Evolutionary conservation across 2,329 filamentous ascomycete genomes (phyloP).

Genomic region (Verticillium albo-atrum): DNA sequence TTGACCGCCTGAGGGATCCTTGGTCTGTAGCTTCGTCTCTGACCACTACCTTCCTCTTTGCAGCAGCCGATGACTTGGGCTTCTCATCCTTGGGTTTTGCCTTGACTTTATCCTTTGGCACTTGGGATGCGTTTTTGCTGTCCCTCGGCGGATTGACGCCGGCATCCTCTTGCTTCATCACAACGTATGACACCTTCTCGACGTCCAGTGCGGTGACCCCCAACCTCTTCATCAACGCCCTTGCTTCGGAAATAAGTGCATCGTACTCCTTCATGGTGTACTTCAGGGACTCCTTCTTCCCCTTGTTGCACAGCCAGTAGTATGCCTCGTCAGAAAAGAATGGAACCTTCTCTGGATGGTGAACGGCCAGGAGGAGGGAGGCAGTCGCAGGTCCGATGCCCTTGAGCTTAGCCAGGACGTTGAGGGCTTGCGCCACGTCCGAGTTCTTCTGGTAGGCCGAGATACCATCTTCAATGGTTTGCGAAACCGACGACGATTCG

Average conservation of each 20-base stretch:
- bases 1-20: constrained; percentile 17
- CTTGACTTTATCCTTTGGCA: background rate
- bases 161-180: constrained; percentile 41
- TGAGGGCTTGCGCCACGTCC: constrained; percentile 39
- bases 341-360: constrained; percentile 52
- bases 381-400: constrained; percentile 79
- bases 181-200: constrained; percentile 68
- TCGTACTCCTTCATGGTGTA: constrained; percentile 68
- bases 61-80: constrained; percentile 7
- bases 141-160: background rate
- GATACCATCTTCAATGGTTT: constrained; percentile 50
- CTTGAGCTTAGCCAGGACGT: constrained; percentile 54
- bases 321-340: constrained; percentile 83
- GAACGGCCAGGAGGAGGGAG: constrained; percentile 65
- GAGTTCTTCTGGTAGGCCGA: constrained; percentile 33
- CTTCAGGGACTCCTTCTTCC: constrained; percentile 51
- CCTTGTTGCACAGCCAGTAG: constrained; percentile 62
- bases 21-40: constrained; percentile 11
- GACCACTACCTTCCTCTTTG: constrained; percentile 15
- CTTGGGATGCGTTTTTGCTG: background rate
- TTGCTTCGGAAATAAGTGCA: constrained; percentile 41
- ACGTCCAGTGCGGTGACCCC: constrained; percentile 55
- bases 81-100: background rate
- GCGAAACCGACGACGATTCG: constrained; percentile 36
- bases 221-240: constrained; percentile 41